phyloP scores from a whole-genome alignment of 257 asterid genomes.

The Solanum paucissectum region DNA sequence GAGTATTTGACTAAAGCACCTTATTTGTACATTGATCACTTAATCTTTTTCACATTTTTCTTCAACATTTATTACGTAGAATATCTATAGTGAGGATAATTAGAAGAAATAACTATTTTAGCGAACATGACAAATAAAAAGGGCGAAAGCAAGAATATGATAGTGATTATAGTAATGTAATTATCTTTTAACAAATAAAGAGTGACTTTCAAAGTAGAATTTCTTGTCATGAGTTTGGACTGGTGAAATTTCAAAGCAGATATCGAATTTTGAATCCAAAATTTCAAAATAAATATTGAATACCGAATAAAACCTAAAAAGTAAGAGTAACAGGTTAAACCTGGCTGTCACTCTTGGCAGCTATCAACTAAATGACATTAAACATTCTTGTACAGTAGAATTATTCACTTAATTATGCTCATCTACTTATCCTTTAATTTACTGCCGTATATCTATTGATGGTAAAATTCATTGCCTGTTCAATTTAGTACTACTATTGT shows the following conservation, averaged over 20 bases:
- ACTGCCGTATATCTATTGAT: not conserved
- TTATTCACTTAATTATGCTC: not conserved
- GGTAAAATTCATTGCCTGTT: not conserved
- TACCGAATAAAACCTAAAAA: not conserved
- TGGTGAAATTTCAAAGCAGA: not conserved
- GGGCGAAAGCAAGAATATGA: not conserved
- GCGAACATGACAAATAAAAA: not conserved
- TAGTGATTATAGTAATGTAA: not conserved
- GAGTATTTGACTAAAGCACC: not conserved
- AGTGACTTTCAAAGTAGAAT: not conserved
- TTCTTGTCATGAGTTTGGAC: not conserved
- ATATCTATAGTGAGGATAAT: not conserved
- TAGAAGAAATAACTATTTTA: not conserved
- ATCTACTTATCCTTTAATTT: not conserved
- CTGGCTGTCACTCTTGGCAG: conserved; percentile 4
- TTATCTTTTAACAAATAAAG: too few species aligned
- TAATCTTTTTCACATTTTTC: not conserved
- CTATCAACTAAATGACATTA: not conserved
- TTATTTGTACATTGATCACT: too few species aligned
- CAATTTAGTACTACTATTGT: not conserved
- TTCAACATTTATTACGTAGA: not conserved
- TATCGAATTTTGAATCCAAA: fast-evolving
- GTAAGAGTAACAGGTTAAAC: not conserved
- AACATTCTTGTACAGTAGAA: not conserved
- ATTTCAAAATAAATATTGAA: not conserved